These are phyloP conservation scores for Orbilia blumenaviensis DNA, from an alignment of 2,329 filamentous ascomycete species.

Conservation along the genomic window DNA sequence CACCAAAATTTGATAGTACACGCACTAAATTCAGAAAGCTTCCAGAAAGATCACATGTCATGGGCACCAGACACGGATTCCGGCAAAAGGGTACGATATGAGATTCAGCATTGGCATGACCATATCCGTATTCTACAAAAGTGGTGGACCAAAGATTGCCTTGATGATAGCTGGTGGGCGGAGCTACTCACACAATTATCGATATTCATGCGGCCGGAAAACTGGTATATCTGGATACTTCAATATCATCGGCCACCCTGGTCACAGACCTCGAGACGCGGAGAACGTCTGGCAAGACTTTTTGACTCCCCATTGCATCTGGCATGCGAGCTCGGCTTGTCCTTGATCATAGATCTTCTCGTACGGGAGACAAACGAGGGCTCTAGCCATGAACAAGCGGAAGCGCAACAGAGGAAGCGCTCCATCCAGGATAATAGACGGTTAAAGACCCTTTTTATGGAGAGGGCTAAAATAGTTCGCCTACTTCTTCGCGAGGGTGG, in stretches of 20 bases:
- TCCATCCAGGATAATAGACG: neutral
- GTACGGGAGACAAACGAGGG: neutral
- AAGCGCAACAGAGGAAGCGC: neutral
- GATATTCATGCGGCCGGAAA: neutral
- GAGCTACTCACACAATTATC: neutral
- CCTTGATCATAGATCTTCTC: constrained; percentile 22
- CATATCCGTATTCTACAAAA: neutral
- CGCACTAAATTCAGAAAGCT: constrained; percentile 10
- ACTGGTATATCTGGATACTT: constrained; percentile 20
- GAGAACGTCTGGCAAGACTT: neutral
- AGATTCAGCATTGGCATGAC: constrained; percentile 10
- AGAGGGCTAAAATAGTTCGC: neutral
- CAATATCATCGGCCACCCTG: too few relatives aligned
- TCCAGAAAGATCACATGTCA: constrained; percentile 29
- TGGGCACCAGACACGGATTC: neutral
- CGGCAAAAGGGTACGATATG: neutral
- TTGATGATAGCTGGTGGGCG: neutral
- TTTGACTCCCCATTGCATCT: constrained; percentile 11
- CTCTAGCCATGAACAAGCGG: neutral
- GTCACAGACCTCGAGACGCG: too few relatives aligned
- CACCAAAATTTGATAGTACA: too few relatives aligned
- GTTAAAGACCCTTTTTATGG: neutral
- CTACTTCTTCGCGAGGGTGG: neutral
- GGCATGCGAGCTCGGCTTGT: constrained; percentile 7
- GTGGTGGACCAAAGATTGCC: constrained; percentile 12